A percentile compares a stretch with the other conserved stretches of the same genome.
Conservation (phyloP, 331 rosid species). For the Dryas integrifolia region DNA sequence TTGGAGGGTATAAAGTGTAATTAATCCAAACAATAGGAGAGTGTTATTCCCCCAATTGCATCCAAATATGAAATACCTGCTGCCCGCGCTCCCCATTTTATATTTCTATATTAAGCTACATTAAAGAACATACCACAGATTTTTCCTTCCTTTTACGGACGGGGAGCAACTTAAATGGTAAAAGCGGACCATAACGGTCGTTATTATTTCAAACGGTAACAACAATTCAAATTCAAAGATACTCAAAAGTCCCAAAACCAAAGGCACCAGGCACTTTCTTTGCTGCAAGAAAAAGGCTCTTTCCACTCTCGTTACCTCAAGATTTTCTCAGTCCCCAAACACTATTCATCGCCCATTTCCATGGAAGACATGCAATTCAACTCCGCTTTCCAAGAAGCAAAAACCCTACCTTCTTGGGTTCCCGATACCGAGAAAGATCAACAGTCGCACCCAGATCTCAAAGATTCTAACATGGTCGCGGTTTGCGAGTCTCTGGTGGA, state of each 20-base stretch:
- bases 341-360: constrained; percentile 20
- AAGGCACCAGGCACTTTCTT: constrained; percentile 4
- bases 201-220: constrained; percentile 39
- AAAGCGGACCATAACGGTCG: background rate
- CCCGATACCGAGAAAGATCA: constrained; percentile 10
- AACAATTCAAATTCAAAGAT: constrained; percentile 44
- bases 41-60: no score
- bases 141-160: background rate
- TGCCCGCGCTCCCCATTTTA: no score
- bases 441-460: constrained; percentile 26
- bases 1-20: no score
- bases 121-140: background rate
- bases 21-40: no score
- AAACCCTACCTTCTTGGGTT: constrained; percentile 40
- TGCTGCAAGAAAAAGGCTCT: constrained; percentile 19
- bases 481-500: constrained; percentile 39
- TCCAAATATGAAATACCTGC: no score
- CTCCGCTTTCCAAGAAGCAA: constrained; percentile 30
- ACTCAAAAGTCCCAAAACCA: background rate
- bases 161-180: background rate
- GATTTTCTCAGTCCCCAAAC: constrained; percentile 12
- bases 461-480: constrained; percentile 42
- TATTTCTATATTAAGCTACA: no score
- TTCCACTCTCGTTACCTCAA: background rate
- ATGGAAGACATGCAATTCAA: constrained; percentile 42